These are phyloP conservation scores for Zalaria sp. DNA, from an alignment of 2,329 filamentous ascomycete genomes.

Conservation along the genomic window DNA sequence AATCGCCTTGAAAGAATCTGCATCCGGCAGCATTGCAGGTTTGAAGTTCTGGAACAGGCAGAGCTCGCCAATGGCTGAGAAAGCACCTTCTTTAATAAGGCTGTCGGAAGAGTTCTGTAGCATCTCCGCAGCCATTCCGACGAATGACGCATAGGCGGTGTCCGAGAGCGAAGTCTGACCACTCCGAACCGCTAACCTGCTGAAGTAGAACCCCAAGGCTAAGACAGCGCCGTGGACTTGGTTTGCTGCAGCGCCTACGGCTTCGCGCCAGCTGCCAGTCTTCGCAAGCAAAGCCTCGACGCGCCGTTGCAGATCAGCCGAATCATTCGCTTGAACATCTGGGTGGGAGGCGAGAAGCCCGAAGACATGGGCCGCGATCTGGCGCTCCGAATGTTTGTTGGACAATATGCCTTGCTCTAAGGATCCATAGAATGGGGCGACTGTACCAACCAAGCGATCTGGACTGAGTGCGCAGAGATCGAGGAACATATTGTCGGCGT, in stretches of 20 bases:
- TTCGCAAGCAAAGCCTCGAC: constrained; percentile 34
- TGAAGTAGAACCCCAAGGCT: constrained; percentile 43
- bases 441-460: constrained; percentile 33
- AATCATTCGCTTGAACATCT: constrained; percentile 19
- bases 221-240: constrained; percentile 47
- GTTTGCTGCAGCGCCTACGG: constrained; percentile 45
- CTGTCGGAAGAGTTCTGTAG: constrained; percentile 40
- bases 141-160: constrained; percentile 23
- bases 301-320: constrained; percentile 26
- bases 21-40: constrained; percentile 17
- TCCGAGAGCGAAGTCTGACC: constrained; percentile 2
- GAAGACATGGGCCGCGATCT: constrained; percentile 53
- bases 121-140: constrained; percentile 35
- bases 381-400: constrained; percentile 56
- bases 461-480: constrained; percentile 42
- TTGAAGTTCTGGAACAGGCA: constrained; percentile 43
- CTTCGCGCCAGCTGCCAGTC: constrained; percentile 39
- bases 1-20: constrained; percentile 22
- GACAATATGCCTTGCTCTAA: constrained; percentile 51
- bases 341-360: constrained; percentile 62
- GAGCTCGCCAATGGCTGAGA: constrained; percentile 46
- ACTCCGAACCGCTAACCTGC: constrained; percentile 39
- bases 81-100: constrained; percentile 42
- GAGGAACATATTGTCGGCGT: constrained; percentile 27
- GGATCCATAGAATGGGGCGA: constrained; percentile 35